Evolutionary conservation across 257 asterid genomes (phyloP).

Genomic region (Plantago major): DNA sequence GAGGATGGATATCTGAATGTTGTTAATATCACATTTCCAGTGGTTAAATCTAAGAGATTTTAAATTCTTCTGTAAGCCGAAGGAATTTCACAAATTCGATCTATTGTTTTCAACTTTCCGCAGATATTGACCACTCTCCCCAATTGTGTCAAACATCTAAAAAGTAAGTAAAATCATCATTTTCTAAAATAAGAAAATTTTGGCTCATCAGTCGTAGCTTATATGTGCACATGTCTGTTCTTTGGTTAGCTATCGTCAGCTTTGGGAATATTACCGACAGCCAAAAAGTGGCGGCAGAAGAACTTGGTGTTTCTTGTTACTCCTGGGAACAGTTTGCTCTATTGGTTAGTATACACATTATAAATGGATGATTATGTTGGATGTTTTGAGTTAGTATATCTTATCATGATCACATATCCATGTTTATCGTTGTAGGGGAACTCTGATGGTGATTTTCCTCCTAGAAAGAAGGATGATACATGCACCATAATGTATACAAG

Average conservation of each 20-base stretch:
- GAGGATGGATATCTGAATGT: too few species aligned
- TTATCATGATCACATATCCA: not conserved
- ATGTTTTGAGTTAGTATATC: not conserved
- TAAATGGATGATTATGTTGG: not conserved
- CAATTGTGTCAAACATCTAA: constrained; percentile 53
- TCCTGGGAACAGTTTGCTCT: constrained; percentile 77
- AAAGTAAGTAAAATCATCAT: constrained; percentile 47
- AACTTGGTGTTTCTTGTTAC: constrained; percentile 67
- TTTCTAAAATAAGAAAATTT: not conserved
- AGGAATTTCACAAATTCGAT: too few species aligned
- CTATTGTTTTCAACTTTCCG: constrained; percentile 21
- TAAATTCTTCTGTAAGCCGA: too few species aligned
- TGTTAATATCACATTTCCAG: too few species aligned
- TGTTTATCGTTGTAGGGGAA: constrained; percentile 42
- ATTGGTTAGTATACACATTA: constrained; percentile 36
- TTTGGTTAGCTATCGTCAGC: constrained; percentile 70
- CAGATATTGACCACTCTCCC: constrained; percentile 79
- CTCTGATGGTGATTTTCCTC: constrained; percentile 50
- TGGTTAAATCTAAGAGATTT: too few species aligned
- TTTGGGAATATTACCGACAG: constrained; percentile 54
- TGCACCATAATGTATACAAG: constrained; percentile 96
- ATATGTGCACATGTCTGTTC: constrained; percentile 5
- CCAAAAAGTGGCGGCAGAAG: constrained; percentile 66
- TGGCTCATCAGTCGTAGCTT: not conserved
- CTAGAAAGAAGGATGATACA: constrained; percentile 46